Conservation (phyloP, 192 early-diverging fungal genomes). For the Backusella sp. region DNA sequence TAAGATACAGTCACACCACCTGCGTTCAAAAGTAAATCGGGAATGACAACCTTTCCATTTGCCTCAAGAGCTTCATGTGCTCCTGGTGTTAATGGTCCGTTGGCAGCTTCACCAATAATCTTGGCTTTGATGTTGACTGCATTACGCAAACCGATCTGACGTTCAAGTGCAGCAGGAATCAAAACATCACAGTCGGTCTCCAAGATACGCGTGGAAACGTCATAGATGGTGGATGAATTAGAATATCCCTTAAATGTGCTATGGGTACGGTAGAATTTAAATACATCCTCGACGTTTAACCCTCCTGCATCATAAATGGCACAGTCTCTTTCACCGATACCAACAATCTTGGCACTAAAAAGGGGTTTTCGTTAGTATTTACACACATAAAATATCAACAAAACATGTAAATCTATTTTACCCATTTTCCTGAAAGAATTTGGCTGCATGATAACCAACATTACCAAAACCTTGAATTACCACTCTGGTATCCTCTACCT, state of each 20-base stretch:
- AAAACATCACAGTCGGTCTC: constrained; percentile 77
- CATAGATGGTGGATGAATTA: constrained; percentile 55
- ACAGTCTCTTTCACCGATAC: constrained; percentile 70
- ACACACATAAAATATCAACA: not conserved
- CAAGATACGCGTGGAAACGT: constrained; percentile 51
- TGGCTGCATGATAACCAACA: constrained; percentile 80
- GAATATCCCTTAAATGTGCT: constrained; percentile 68
- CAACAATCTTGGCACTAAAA: constrained; percentile 68
- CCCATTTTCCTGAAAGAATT: constrained; percentile 76
- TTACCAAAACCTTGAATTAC: constrained; percentile 85
- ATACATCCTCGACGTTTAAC: constrained; percentile 62
- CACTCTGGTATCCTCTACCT: constrained; percentile 58
- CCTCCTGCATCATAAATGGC: constrained; percentile 61
- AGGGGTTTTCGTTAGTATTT: not conserved
- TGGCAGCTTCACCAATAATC: constrained; percentile 78
- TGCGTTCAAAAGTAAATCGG: constrained; percentile 76
- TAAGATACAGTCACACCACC: constrained; percentile 84
- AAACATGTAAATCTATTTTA: constrained; percentile 9
- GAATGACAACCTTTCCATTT: constrained; percentile 63
- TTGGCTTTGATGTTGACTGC: constrained; percentile 73
- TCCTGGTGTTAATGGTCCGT: constrained; percentile 76
- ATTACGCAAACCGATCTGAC: constrained; percentile 73
- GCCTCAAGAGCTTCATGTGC: constrained; percentile 64
- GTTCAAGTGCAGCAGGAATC: constrained; percentile 80
- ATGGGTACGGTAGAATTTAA: constrained; percentile 57